phyloP scores from a whole-genome alignment of 2,329 filamentous ascomycete genomes.

The Chrysoporthe puriensis region DNA sequence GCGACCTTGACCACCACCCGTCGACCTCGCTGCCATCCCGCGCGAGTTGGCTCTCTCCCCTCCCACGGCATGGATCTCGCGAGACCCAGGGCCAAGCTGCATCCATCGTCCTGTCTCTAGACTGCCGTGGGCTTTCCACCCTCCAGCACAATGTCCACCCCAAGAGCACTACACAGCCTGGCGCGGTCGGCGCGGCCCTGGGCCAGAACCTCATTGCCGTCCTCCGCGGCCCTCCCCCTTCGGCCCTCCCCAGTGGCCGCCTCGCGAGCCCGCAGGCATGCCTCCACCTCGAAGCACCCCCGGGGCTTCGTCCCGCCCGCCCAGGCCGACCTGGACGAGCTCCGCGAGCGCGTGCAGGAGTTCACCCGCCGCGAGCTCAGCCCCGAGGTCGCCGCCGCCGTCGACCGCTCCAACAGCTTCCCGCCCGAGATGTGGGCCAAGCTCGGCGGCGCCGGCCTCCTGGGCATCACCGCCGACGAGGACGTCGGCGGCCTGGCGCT shows the following conservation, averaged over 20 bases:
- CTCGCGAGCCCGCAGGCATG: constrained; percentile 35
- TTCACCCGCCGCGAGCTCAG: constrained; percentile 88
- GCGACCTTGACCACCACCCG: constrained; percentile 1
- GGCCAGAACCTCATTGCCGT: constrained; percentile 27
- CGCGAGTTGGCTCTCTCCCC: too few species aligned
- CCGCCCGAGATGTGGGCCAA: constrained; percentile 92
- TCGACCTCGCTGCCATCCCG: too few species aligned
- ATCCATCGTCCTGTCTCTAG: neutral
- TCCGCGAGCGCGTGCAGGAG: constrained; percentile 83
- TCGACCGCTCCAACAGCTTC: constrained; percentile 88
- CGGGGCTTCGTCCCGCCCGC: constrained; percentile 70
- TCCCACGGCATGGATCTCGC: too few species aligned
- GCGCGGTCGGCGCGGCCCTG: constrained; percentile 36
- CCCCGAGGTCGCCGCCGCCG: constrained; percentile 77
- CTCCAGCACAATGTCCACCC: constrained; percentile 43
- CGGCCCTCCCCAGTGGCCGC: constrained; percentile 36
- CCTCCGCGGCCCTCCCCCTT: constrained; percentile 39
- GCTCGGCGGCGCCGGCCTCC: constrained; percentile 85
- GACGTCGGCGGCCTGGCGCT: constrained; percentile 86
- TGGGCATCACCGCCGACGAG: constrained; percentile 93
- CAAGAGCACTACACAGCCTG: constrained; percentile 41
- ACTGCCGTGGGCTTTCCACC: neutral
- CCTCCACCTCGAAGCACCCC: constrained; percentile 63
- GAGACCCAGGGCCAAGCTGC: too few species aligned
- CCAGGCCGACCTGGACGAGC: constrained; percentile 73